Evolutionary conservation across 306 rosid species (phyloP).

Genomic region (Alnus rubra): DNA sequence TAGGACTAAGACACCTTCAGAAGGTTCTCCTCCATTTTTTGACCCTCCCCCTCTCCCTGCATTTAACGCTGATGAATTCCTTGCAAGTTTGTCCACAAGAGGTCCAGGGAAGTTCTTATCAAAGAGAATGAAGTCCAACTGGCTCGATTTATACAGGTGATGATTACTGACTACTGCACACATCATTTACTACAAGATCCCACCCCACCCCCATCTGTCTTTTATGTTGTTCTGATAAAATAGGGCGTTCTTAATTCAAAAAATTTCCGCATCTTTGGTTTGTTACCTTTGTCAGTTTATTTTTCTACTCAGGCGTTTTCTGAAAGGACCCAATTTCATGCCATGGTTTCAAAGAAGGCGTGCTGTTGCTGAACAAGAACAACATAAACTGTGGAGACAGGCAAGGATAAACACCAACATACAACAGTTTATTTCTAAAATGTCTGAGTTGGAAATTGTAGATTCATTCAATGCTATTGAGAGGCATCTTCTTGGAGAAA

Average conservation of each 20-base stretch:
- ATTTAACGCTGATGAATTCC: slow-evolving; percentile 71
- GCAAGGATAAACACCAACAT: slow-evolving; percentile 76
- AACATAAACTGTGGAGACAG: slow-evolving; percentile 78
- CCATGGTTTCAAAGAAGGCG: slow-evolving; percentile 86
- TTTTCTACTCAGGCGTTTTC: slow-evolving; percentile 63
- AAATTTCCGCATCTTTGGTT: neutral
- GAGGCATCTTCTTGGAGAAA: slow-evolving; percentile 70
- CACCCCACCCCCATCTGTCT: neutral
- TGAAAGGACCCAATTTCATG: slow-evolving; percentile 79
- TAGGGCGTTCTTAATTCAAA: neutral
- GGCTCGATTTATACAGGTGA: slow-evolving; percentile 90
- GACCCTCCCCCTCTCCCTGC: slow-evolving; percentile 70
- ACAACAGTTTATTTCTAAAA: slow-evolving; percentile 54
- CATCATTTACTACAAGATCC: slow-evolving; percentile 15
- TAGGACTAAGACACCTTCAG: slow-evolving; percentile 65
- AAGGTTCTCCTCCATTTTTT: slow-evolving; percentile 79
- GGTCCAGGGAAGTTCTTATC: slow-evolving; percentile 91
- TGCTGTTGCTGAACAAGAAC: slow-evolving; percentile 83
- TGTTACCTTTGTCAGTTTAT: slow-evolving; percentile 18
- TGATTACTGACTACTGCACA: slow-evolving; percentile 6
- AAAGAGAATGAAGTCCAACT: slow-evolving; percentile 82
- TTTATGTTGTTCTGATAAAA: neutral
- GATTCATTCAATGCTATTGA: slow-evolving; percentile 78
- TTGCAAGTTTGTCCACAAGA: slow-evolving; percentile 67
- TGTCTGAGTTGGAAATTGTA: slow-evolving; percentile 75